Conservation (phyloP, 768 basidiomycete species). For the Russula vinacea region DNA sequence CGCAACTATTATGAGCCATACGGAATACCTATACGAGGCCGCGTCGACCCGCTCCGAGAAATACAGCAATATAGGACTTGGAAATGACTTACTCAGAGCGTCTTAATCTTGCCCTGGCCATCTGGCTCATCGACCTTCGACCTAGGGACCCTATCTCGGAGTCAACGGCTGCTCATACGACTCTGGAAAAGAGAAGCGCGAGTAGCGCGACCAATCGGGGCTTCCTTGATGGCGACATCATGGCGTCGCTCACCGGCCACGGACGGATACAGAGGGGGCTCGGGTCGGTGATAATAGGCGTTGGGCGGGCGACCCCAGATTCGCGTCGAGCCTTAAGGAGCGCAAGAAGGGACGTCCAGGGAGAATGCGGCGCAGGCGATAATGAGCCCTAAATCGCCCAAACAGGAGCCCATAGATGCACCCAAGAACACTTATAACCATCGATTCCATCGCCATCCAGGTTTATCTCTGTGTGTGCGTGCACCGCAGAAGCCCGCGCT, state of each 20-base stretch:
- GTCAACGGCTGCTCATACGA: neutral
- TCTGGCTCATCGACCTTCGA: neutral
- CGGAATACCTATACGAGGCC: neutral
- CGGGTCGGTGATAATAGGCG: constrained; percentile 4
- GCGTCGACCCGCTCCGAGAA: neutral
- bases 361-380: neutral
- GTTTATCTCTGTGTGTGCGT: neutral
- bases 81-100: neutral
- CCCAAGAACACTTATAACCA: neutral
- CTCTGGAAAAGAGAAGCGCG: neutral
- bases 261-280: neutral
- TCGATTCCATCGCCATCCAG: neutral
- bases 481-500: neutral
- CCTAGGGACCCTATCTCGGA: neutral
- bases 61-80: neutral
- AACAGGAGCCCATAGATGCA: neutral
- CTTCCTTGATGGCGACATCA: neutral
- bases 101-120: neutral
- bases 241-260: neutral
- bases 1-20: neutral
- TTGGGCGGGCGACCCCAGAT: neutral
- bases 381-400: neutral
- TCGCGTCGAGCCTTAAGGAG: neutral
- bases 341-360: neutral
- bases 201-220: neutral